Base-by-base conservation (phyloP, 169 alveolate genomes). In the Eimeria sp. region DNA sequence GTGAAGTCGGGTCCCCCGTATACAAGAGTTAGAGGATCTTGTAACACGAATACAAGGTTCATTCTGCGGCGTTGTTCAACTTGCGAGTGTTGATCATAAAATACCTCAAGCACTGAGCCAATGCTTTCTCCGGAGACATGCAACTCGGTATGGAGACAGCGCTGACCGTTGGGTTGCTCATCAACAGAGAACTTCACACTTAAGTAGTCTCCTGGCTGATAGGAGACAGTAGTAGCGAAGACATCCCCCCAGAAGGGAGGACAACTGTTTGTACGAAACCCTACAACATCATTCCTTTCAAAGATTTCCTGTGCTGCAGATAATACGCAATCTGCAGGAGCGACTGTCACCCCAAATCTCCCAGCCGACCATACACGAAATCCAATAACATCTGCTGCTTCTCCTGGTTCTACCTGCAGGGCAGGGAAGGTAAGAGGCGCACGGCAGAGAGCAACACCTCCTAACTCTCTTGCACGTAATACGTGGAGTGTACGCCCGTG, bases 241-340 rank as follows among this genome's bases (percentile, higher is more conserved):
- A 97, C 97, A 91, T 97, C 98, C 70, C 97, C 96, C 57, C 97
- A 86, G 96, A 97, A 96, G 45, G 97, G 98, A 70, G 97, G 97
- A 87, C 98, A 96, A 92, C 83, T 89, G 78, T 96, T 72, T 51
- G 99, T 97, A 78, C 98, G 92, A 94, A 98, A 98, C 45, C 99
- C 99, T n/a, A 98, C 99, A 25, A 98, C 99, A 87, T 98, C 99
- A 95, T 98, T 98, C 65, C 99, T 95, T 83, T 98, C 99, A 83
- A 98, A 98, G 40, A 98, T 98, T 72, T 98, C 99, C 22, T 97
- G 96, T 34, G 98, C 97, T 11, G 98, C 95, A 57, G 98, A 97
- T 78, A 98, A 95, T 63, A 98, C 97, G 72, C 98, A 98, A 91
- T 98, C 98, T 22, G 99, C 99, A 1, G 99, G 99, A 4, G 99